These are phyloP conservation scores for Lichtheimia hyalospora DNA, from an alignment of 371 early-diverging fungal genomes.

Conservation along the genomic window DNA sequence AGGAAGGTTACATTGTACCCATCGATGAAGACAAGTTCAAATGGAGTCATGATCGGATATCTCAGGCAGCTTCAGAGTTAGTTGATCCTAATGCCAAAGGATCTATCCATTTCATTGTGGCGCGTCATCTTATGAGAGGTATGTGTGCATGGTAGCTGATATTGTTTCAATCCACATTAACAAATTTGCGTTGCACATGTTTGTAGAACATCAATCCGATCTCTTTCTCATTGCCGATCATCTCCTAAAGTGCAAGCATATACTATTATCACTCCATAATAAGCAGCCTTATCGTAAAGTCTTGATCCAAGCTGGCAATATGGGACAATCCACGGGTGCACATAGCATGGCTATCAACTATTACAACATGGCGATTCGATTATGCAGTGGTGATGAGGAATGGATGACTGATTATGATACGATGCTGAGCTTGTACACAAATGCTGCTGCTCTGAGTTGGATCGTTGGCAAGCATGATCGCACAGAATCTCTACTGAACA, in stretches of 20 bases:
- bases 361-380: conserved; percentile 28
- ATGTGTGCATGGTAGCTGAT: not conserved
- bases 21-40: conserved; percentile 40
- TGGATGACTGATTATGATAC: conserved; percentile 26
- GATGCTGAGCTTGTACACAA: conserved; percentile 29
- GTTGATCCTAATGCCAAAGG: conserved; percentile 30
- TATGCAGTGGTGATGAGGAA: conserved; percentile 8
- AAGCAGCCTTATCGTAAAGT: conserved; percentile 22
- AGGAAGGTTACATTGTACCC: conserved; percentile 47
- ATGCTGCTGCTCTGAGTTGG: conserved; percentile 40
- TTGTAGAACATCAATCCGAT: conserved; percentile 17
- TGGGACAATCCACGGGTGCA: conserved; percentile 36
- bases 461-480: conserved; percentile 33
- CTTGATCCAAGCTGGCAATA: conserved; percentile 34
- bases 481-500: conserved; percentile 26
- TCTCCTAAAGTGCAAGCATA: conserved; percentile 30
- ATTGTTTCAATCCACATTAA: too few species aligned
- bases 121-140: conserved; percentile 26
- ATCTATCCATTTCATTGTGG: conserved; percentile 38
- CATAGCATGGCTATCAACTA: conserved; percentile 36
- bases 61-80: conserved; percentile 46
- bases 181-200: not conserved
- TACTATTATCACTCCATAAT: conserved; percentile 19
- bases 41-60: conserved; percentile 47
- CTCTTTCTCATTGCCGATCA: conserved; percentile 38